phyloP scores from a whole-genome alignment of 768 basidiomycete genomes.

The Tephrocybe sp. region DNA sequence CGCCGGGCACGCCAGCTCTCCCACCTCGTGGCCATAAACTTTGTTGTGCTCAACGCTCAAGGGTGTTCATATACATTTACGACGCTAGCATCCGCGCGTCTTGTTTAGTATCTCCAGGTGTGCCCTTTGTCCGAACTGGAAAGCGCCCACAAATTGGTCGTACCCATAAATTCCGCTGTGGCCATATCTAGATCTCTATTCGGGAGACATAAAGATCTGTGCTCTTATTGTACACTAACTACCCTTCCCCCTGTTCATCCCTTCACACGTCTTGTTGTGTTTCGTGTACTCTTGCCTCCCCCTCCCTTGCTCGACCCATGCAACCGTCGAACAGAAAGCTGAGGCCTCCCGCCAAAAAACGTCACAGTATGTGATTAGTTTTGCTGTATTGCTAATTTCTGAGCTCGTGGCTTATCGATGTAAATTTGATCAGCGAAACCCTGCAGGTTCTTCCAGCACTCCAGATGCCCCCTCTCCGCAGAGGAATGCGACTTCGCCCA shows the following conservation, averaged over 20 bases:
- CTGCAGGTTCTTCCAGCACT: slow-evolving; percentile 47
- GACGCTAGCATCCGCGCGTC: slow-evolving; percentile 22
- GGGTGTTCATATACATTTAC: slow-evolving; percentile 24
- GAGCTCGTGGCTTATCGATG: slow-evolving; percentile 13
- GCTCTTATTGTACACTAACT: slow-evolving; percentile 7
- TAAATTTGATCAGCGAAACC: slow-evolving; percentile 40
- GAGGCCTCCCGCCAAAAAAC: slow-evolving; percentile 34
- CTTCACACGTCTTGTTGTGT: background rate
- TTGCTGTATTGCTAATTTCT: background rate
- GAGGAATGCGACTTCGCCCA: slow-evolving; percentile 51
- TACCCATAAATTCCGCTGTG: slow-evolving; percentile 22
- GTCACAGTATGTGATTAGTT: slow-evolving; percentile 34
- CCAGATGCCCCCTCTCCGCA: slow-evolving; percentile 41
- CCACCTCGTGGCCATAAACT: slow-evolving; percentile 38
- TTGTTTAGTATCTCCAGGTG: slow-evolving; percentile 24
- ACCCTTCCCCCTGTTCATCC: background rate
- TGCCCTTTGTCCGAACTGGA: slow-evolving; percentile 29
- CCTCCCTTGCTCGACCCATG: slow-evolving; percentile 18
- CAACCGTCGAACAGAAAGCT: slow-evolving; percentile 24
- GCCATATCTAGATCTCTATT: slow-evolving; percentile 24
- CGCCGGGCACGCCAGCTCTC: slow-evolving; percentile 25
- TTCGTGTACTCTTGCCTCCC: slow-evolving; percentile 1
- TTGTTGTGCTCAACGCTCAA: slow-evolving; percentile 25
- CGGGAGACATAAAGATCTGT: slow-evolving; percentile 28
- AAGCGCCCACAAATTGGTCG: slow-evolving; percentile 12